Base-by-base conservation (phyloP, 805 yeast genomes). In the Candida chauliodis region DNA sequence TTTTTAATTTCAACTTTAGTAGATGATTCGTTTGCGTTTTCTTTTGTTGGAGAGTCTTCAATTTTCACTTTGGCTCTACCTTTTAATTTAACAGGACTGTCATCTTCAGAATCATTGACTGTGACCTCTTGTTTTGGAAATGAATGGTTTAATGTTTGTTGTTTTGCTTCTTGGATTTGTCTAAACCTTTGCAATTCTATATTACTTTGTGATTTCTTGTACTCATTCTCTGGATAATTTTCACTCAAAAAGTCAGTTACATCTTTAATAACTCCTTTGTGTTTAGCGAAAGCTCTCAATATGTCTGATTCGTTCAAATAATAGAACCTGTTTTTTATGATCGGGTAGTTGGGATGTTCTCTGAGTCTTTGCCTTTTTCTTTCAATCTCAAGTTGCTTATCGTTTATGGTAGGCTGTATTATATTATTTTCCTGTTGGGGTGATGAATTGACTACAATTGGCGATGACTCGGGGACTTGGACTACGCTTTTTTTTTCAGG, bases 381-480 rank as follows among this genome's bases (percentile, higher is more conserved):
- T 46, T 66, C 70, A 35, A 68, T 36, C 42, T 51, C 38, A 46
- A 52, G 45, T 47, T 56, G 51, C 41, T 55, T 49, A 34, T 51
- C 48, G 36, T 28, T 26, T 13, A 35, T 30, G 8, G 40, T 27
- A 2, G 31, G 45, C 42, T 26, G 44, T 39, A 19, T 38, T 15
- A 37, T 33, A 24, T 40, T 29, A 9, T 16, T 8, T n/a, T 20
- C 7, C 5, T 22, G 18, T n/a, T n/a, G n/a, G 17, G 68, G 66
- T 4, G 66, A 55, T 14, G 61, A 45, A 19, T 49, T 45, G 14
- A 62, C 52, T 21, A 43, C 34, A 10, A 67, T 58, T 11, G 74
- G 74, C 18, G 70, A 63, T 22, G 69, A 61, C 36, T 63, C 53
- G 3, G 73, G 73, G 6, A 68, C 73, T 48, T 68, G 73, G 15